Conservation (phyloP, 1,139 yeast genomes). For the Saccharomycopsis phalli region DNA sequence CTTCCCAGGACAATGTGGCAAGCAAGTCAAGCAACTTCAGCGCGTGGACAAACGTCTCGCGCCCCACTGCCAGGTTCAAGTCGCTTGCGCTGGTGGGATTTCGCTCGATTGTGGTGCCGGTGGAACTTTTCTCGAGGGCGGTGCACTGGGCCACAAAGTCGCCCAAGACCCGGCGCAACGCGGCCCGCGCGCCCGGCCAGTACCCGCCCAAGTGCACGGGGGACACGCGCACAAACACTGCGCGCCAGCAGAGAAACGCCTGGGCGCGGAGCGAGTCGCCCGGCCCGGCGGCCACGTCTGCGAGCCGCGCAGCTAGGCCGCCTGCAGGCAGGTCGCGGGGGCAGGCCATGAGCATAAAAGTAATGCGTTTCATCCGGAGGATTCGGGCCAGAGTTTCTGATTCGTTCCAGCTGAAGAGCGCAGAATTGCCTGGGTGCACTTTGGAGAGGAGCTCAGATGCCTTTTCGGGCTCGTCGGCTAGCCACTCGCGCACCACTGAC, state of each 20-base stretch:
- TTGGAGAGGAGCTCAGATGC: constrained; percentile 45
- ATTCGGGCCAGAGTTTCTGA: constrained; percentile 49
- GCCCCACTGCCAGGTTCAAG: too few relatives aligned
- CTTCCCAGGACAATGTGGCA: constrained; percentile 60
- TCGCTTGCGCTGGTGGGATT: too few relatives aligned
- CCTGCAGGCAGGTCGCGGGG: constrained; percentile 49
- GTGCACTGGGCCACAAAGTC: constrained; percentile 26
- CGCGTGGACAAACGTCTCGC: constrained; percentile 39
- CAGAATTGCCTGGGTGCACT: constrained; percentile 43
- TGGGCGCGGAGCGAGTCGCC: constrained; percentile 35
- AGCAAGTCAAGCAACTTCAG: constrained; percentile 75
- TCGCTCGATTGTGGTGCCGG: constrained; percentile 30
- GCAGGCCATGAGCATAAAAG: constrained; percentile 53
- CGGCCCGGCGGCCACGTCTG: constrained; percentile 32
- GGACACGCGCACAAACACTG: constrained; percentile 51
- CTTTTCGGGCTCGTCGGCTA: constrained; percentile 48
- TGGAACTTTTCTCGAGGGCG: constrained; percentile 2
- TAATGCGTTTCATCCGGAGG: constrained; percentile 45
- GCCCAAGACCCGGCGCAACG: constrained; percentile 46
- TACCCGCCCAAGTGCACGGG: constrained; percentile 56
- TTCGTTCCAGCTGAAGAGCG: constrained; percentile 71
- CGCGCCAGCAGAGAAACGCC: constrained; percentile 51
- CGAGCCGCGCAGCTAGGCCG: constrained; percentile 43
- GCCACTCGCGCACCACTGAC: constrained; percentile 47
- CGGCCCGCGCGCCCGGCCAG: constrained; percentile 64